Percentiles rank a stretch among this genome's conserved stretches.
These are phyloP conservation scores for Hsuehochloa calcarea DNA, from an alignment of 176 grass and related monocot genomes.

Conservation along the genomic window DNA sequence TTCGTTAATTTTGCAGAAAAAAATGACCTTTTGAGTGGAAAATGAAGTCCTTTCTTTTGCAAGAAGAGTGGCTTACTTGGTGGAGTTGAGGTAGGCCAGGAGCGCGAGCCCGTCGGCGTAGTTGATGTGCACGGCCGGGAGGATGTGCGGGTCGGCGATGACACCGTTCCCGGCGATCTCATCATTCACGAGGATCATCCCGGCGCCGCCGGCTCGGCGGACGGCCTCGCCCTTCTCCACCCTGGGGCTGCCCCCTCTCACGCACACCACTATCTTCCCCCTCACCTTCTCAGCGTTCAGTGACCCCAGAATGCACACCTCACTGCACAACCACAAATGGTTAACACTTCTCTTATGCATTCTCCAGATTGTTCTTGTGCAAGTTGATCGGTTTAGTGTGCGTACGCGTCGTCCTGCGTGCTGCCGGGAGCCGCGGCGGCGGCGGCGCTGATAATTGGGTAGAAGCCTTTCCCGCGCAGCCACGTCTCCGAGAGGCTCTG, in stretches of 20 bases:
- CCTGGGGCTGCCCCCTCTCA: constrained; percentile 29
- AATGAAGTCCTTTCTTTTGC: neutral
- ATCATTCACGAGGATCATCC: constrained; percentile 57
- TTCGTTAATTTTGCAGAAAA: neutral
- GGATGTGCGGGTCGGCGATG: constrained; percentile 50
- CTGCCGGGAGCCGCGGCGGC: constrained; percentile 23
- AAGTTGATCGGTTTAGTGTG: neutral
- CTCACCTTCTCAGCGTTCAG: constrained; percentile 51
- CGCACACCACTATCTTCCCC: constrained; percentile 66
- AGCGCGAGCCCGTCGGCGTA: constrained; percentile 47
- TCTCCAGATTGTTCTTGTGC: neutral
- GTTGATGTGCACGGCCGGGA: constrained; percentile 68
- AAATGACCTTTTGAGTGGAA: neutral
- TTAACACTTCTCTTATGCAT: no score
- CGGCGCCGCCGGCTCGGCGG: constrained; percentile 40
- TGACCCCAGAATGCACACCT: constrained; percentile 38
- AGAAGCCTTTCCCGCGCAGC: constrained; percentile 34
- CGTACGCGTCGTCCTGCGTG: constrained; percentile 32
- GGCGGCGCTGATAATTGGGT: constrained; percentile 44
- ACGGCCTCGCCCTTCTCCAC: constrained; percentile 56
- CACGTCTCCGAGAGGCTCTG: constrained; percentile 58
- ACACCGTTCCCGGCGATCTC: constrained; percentile 14
- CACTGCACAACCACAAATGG: constrained; percentile 24
- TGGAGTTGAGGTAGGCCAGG: constrained; percentile 39
- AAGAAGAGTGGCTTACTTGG: constrained; percentile 13